phyloP scores from a whole-genome alignment of 257 asterid species.

The Vinca minor region DNA sequence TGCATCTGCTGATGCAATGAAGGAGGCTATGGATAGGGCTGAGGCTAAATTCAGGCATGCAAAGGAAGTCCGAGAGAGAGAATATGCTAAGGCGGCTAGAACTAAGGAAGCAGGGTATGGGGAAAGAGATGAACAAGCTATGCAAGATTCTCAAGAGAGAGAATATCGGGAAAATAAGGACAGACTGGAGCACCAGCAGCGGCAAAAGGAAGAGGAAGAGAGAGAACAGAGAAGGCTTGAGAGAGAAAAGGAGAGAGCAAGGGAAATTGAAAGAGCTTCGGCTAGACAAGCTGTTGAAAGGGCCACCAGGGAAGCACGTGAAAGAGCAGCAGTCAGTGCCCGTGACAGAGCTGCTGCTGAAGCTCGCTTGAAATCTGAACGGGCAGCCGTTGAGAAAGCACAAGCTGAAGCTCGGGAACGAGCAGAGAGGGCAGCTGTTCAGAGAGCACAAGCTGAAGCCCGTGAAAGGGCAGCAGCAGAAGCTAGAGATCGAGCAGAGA shows the following conservation, averaged over 20 bases:
- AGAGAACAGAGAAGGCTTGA: slow-evolving; percentile 71
- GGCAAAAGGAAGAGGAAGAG: slow-evolving; percentile 76
- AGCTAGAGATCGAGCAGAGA: slow-evolving; percentile 82
- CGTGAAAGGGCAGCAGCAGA: slow-evolving; percentile 97
- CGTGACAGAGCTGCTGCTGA: slow-evolving; percentile 60
- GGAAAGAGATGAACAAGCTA: slow-evolving; percentile 49
- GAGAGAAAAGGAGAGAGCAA: slow-evolving; percentile 61
- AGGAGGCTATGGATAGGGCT: slow-evolving; percentile 98
- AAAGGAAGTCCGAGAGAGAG: slow-evolving; percentile 95
- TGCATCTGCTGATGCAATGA: slow-evolving; percentile 98
- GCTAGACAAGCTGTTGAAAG: slow-evolving; percentile 87
- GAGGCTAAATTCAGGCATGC: slow-evolving; percentile 95
- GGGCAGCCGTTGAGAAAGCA: slow-evolving; percentile 68
- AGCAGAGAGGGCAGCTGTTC: slow-evolving; percentile 91
- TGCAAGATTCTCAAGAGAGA: slow-evolving; percentile 43
- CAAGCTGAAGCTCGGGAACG: slow-evolving; percentile 77
- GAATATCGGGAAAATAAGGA: slow-evolving; percentile 68
- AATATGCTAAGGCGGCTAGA: slow-evolving; percentile 68
- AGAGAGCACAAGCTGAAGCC: slow-evolving; percentile 89
- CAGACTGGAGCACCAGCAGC: slow-evolving; percentile 61
- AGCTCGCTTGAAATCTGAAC: slow-evolving; percentile 62
- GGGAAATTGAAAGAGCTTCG: slow-evolving; percentile 66
- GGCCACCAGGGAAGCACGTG: slow-evolving; percentile 96
- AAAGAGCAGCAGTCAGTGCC: slow-evolving; percentile 76
- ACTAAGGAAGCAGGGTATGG: slow-evolving; percentile 47